Evolutionary conservation across 805 yeast genomes (phyloP).

Genomic region (Maudiozyma pseudohumilis): DNA sequence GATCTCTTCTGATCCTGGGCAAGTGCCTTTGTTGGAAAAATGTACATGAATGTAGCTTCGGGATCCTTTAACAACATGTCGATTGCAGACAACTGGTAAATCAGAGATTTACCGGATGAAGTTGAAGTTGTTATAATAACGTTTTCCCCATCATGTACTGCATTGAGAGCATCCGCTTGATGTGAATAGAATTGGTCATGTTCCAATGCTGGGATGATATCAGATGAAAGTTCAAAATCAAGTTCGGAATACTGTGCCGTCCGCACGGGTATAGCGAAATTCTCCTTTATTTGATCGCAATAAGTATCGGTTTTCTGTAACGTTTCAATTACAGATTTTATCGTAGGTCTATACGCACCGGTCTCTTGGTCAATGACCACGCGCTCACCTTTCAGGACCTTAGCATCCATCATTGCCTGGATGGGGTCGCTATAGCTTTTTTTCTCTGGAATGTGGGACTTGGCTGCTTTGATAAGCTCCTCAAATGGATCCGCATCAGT

Average conservation of each 20-base stretch:
- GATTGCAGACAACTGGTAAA: conserved; percentile 81
- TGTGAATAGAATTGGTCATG: conserved; percentile 57
- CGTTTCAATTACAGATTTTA: conserved; percentile 40
- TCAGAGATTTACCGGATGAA: conserved; percentile 89
- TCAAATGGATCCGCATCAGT: conserved; percentile 33
- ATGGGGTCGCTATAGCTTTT: conserved; percentile 51
- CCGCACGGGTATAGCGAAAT: conserved; percentile 39
- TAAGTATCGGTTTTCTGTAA: conserved; percentile 44
- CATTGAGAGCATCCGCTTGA: conserved; percentile 68
- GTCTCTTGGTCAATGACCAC: conserved; percentile 19
- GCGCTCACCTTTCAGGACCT: conserved; percentile 16
- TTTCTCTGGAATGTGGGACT: conserved; percentile 37
- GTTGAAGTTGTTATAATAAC: conserved; percentile 91
- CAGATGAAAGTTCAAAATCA: conserved; percentile 39
- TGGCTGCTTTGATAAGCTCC: conserved; percentile 31
- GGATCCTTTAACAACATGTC: conserved; percentile 33
- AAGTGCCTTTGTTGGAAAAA: conserved; percentile 93
- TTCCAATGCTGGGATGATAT: conserved; percentile 42
- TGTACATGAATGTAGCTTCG: conserved; percentile 61
- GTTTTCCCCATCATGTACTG: conserved; percentile 46
- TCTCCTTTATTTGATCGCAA: conserved; percentile 49
- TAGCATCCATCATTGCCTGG: conserved; percentile 39
- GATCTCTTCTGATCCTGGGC: conserved; percentile 94
- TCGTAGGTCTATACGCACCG: conserved; percentile 31
- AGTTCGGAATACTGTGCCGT: conserved; percentile 37